Conservation (phyloP, 208 protist species). For the Leishmania turanica region DNA sequence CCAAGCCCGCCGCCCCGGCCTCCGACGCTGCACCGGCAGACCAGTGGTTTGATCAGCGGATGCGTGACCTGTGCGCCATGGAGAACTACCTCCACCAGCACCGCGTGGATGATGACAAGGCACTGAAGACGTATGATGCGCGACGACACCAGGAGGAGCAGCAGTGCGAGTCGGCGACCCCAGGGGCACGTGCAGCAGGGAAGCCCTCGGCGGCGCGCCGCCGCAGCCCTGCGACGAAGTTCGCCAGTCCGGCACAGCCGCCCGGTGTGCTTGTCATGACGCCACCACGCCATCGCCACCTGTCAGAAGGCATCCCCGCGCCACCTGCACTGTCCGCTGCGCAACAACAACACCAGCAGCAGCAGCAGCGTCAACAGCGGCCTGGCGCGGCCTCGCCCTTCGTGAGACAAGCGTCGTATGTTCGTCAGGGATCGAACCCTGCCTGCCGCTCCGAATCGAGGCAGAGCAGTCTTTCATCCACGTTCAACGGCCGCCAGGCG, state of each 20-base stretch:
- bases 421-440: slow-evolving; percentile 15
- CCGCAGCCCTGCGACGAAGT: slow-evolving; percentile 12
- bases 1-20: background rate
- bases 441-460: background rate
- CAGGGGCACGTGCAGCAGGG: background rate
- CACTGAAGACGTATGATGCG: slow-evolving; percentile 53
- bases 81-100: slow-evolving; percentile 80
- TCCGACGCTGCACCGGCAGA: slow-evolving; percentile 13
- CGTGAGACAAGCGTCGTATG: slow-evolving; percentile 14
- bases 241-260: slow-evolving; percentile 1
- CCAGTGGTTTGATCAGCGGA: slow-evolving; percentile 34
- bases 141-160: slow-evolving; percentile 25
- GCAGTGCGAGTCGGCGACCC: slow-evolving; percentile 2
- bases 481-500: slow-evolving; percentile 38
- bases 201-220: slow-evolving; percentile 19
- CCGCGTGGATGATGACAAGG: slow-evolving; percentile 59
- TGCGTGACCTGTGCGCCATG: slow-evolving; percentile 62
- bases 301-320: background rate
- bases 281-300: slow-evolving; percentile 8
- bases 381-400: slow-evolving; percentile 14
- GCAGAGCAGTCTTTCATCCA: slow-evolving; percentile 20
- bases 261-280: slow-evolving; percentile 19
- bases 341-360: slow-evolving; percentile 9
- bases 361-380: slow-evolving; percentile 13
- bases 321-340: background rate